These are phyloP conservation scores for Chlorokybus atmophyticus DNA, from an alignment of 139 green algal genomes.

Conservation along the genomic window DNA sequence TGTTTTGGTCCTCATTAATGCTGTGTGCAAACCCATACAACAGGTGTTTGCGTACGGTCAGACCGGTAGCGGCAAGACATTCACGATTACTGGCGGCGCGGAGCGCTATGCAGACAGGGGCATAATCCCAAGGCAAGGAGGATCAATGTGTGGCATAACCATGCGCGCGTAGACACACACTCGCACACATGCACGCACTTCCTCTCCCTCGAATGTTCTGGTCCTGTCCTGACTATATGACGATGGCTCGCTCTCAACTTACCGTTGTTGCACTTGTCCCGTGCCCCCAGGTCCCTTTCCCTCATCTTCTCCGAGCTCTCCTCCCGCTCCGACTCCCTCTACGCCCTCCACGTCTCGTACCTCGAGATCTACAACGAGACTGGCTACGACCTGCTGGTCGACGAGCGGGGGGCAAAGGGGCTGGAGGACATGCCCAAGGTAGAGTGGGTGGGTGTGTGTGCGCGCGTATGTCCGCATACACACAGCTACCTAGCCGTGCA, in stretches of 20 bases:
- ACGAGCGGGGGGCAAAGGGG: constrained; percentile 44
- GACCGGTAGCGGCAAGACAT: constrained; percentile 35
- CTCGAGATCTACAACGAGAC: constrained; percentile 81
- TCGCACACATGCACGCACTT: no score
- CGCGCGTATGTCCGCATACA: no score
- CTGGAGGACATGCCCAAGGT: constrained; percentile 23
- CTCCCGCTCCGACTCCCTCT: constrained; percentile 40
- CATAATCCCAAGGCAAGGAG: constrained; percentile 76
- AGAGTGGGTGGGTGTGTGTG: no score
- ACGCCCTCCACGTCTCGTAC: constrained; percentile 62
- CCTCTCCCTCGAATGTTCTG: no score
- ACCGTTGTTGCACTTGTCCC: no score
- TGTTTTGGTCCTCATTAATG: no score
- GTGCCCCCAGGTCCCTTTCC: constrained; percentile 53
- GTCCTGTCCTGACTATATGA: no score
- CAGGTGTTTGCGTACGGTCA: constrained; percentile 79
- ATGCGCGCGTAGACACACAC: no score
- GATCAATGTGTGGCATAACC: no score
- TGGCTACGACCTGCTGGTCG: constrained; percentile 73
- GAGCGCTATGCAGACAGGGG: constrained; percentile 48
- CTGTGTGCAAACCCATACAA: no score
- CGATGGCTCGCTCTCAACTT: no score
- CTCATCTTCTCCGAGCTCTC: constrained; percentile 47
- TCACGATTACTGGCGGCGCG: constrained; percentile 31
- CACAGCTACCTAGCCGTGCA: no score